phyloP scores from a whole-genome alignment of 2,329 filamentous ascomycete species.

The Cladophialophora bantiana region DNA sequence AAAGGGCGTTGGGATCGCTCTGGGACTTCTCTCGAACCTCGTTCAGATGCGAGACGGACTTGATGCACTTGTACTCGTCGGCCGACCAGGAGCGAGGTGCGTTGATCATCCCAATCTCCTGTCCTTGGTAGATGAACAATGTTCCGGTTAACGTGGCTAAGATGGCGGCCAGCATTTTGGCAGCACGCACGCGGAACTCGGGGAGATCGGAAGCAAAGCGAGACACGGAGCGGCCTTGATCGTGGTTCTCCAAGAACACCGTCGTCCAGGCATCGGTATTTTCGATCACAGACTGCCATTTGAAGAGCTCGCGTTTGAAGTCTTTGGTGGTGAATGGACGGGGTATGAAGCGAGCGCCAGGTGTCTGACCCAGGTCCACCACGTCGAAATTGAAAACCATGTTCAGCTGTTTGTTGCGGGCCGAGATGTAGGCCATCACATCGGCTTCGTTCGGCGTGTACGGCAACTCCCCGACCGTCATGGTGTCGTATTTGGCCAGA shows the following conservation, averaged over 20 bases:
- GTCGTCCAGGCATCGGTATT: slow-evolving; percentile 64
- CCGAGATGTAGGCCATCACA: slow-evolving; percentile 67
- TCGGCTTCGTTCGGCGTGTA: slow-evolving; percentile 64
- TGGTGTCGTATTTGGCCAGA: slow-evolving; percentile 63
- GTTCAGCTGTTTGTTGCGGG: slow-evolving; percentile 63
- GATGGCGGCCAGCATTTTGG: slow-evolving; percentile 62
- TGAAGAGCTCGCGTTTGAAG: slow-evolving; percentile 57
- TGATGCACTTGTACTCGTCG: slow-evolving; percentile 51
- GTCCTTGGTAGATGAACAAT: slow-evolving; percentile 65
- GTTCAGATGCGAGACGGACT: slow-evolving; percentile 59
- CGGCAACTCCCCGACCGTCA: slow-evolving; percentile 75
- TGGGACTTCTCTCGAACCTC: slow-evolving; percentile 40
- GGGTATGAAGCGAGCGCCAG: slow-evolving; percentile 58
- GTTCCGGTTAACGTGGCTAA: slow-evolving; percentile 59
- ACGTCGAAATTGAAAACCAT: slow-evolving; percentile 75
- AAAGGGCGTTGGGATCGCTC: slow-evolving; percentile 34
- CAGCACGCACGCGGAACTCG: slow-evolving; percentile 53
- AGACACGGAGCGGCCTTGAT: slow-evolving; percentile 64
- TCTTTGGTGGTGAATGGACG: slow-evolving; percentile 56
- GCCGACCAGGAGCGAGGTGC: slow-evolving; percentile 58
- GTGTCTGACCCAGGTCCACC: slow-evolving; percentile 65
- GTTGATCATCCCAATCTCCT: slow-evolving; percentile 67
- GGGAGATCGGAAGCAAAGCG: slow-evolving; percentile 59
- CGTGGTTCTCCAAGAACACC: slow-evolving; percentile 70
- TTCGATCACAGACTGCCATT: slow-evolving; percentile 60